These are phyloP conservation scores for Corymbia citriodora DNA, from an alignment of 441 rosid genomes.

Conservation along the genomic window DNA sequence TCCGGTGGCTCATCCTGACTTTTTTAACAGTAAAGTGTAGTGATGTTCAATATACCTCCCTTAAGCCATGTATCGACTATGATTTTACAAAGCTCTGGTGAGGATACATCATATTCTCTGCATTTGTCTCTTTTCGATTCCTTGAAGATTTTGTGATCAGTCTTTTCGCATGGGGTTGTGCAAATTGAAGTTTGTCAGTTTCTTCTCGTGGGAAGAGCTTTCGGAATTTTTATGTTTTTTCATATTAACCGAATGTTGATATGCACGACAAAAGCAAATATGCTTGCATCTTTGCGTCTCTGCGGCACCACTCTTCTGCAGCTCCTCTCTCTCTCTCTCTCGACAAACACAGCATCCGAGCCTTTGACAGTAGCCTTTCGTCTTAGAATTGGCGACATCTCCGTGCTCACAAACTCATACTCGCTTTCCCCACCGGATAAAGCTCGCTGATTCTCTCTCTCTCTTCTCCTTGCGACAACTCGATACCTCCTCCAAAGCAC, in stretches of 20 bases:
- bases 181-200: no score
- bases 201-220: background rate
- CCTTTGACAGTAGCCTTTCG: background rate
- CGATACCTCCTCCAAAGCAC: no score
- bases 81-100: no score
- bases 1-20: rapidly evolving
- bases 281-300: no score
- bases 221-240: rapidly evolving
- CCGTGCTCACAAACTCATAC: background rate
- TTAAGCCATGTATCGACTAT: rapidly evolving
- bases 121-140: rapidly evolving
- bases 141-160: no score
- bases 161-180: no score
- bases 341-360: background rate
- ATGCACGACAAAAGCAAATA: no score
- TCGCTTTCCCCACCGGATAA: rapidly evolving
- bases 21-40: rapidly evolving
- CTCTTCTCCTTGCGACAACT: no score
- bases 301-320: background rate
- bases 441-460: background rate
- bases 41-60: rapidly evolving
- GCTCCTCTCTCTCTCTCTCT: no score
- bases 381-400: rapidly evolving
- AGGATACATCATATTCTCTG: no score
- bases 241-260: no score